Base-by-base conservation (phyloP, 2,329 filamentous ascomycete genomes). In the Simplicillium aogashimaense region DNA sequence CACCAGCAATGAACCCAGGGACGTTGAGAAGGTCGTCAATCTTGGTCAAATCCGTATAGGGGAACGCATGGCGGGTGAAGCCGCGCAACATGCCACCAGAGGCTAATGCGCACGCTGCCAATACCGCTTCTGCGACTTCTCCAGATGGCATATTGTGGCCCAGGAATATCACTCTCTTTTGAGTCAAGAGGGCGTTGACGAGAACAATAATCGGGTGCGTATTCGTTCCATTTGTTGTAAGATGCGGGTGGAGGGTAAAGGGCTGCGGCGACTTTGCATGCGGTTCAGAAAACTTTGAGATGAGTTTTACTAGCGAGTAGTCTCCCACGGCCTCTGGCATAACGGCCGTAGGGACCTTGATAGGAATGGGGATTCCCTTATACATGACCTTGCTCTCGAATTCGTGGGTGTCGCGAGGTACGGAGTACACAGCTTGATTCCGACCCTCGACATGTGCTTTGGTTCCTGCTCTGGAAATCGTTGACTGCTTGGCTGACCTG, bases 1-100 rank as follows among this genome's bases (percentile, higher is more conserved):
- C 92, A 42, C 92, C 92, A 3, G 92, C 92, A 52, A 98, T 95
- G 61, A 98, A 98, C 2, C 92, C 92, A 7, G 92, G 90, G 0
- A 98, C 92, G 53, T 94, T 90, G 36, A 98, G 73, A 10, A 98
- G 74, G 57, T 97, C 92, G 50, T 98, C 92, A 44, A 98, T 89
- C 64, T 98, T 98, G 47, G 88, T 95, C 34, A 98, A 72, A 64
- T 98, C 92, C 1, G 92, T 98, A 56, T 98, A 98, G 2, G 92
- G 92, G 56, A 98, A 98, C 1, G 92, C 92, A 63, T 97, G 87
- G 14, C 92, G 78, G 8, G 90, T 95, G 61, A 98, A 98, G 20
- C 92, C 92, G 42, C 89, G 76, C 29, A 98, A 68, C n/a, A 95
- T 70, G 6, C 92, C 90, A 15, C 92, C 92, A 11, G 89, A 95